Evolutionary conservation across 2,329 filamentous ascomycete species (phyloP), one percentile per base, ranked within the genome.

Genomic region (Myriosclerotinia duriaeana): DNA sequence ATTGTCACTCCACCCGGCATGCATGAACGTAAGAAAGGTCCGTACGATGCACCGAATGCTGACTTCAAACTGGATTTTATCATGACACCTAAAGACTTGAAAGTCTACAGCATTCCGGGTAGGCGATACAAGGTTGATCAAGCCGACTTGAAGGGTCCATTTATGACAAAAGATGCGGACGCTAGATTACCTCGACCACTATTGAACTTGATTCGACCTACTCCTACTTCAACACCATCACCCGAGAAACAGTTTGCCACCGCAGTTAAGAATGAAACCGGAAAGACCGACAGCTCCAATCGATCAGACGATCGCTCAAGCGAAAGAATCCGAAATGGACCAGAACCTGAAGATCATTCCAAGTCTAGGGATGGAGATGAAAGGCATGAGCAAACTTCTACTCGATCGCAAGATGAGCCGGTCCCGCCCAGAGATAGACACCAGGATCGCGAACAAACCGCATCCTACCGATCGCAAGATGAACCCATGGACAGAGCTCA

Each of bases 1-100:
- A 84, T 88, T 66, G 80, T 84, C 63, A 84, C 84, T 2, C 85
- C 86, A 14, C 85, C 85, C 26, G 80, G 81, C 66, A 81, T 82
- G 78, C 73, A 76, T 65, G 79, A 82, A 42, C 76, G 79, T 6
- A 79, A 74, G 66, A 83, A 82, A 76, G 82, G 80, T 65, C 81
- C 77, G 11, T 89, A 84, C 66, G 84, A 83, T 69, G 83, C 77
- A 9, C 87, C 87, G 2, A 80, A 89, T 72, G 87, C 87, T n/a
- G 87, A 89, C 74, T 85, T 89, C 64, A 80, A 78, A 62, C 83
- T 88, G 67, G 86, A 89, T 73, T 83, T 87, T 71, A 77, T 84
- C 68, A 80, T 88, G 68, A 79, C 81, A 61, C 87, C 87, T 6
- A 75, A 76, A 52, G 83, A 88, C 40, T 76, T 86, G 48, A 69